phyloP scores from a whole-genome alignment of 192 early-diverging fungal species.

The Coemansia umbellata region DNA sequence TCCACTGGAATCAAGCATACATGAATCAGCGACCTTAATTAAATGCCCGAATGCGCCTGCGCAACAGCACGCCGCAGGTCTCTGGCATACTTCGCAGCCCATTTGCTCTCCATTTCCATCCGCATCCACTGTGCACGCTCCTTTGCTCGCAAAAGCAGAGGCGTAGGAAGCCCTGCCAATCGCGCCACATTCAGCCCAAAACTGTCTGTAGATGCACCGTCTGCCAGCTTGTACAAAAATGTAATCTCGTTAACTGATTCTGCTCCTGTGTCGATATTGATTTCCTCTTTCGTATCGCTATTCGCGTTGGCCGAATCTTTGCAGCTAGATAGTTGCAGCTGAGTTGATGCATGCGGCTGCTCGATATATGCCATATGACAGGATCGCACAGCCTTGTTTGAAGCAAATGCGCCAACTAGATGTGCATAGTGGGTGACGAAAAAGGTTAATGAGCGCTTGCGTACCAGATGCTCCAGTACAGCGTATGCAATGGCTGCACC shows the following conservation, averaged over 20 bases:
- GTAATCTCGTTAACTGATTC: conserved; percentile 70
- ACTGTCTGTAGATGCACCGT: conserved; percentile 83
- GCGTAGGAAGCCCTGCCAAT: conserved; percentile 81
- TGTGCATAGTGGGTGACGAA: conserved; percentile 97
- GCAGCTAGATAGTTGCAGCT: too few species aligned
- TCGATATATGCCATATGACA: conserved; percentile 53
- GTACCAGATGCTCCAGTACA: conserved; percentile 80
- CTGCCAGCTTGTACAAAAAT: conserved; percentile 87
- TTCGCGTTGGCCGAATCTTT: too few species aligned
- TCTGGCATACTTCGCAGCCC: conserved; percentile 18
- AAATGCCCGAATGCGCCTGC: conserved; percentile 9
- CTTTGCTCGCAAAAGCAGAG: conserved; percentile 68
- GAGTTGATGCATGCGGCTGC: conserved; percentile 56
- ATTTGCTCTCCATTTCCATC: conserved; percentile 24
- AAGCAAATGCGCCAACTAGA: conserved; percentile 58
- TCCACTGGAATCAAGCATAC: too few species aligned
- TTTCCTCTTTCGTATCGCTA: not conserved
- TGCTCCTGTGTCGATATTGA: conserved; percentile 64
- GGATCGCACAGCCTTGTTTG: conserved; percentile 7
- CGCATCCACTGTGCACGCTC: conserved; percentile 72
- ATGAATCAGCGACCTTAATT: too few species aligned
- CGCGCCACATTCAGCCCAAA: conserved; percentile 97
- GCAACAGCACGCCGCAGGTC: conserved; percentile 18
- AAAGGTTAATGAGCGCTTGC: conserved; percentile 72
- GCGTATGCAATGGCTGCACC: conserved; percentile 94